Evolutionary conservation across 2,329 filamentous ascomycete genomes (phyloP).

Genomic region (Helotiales sp.): DNA sequence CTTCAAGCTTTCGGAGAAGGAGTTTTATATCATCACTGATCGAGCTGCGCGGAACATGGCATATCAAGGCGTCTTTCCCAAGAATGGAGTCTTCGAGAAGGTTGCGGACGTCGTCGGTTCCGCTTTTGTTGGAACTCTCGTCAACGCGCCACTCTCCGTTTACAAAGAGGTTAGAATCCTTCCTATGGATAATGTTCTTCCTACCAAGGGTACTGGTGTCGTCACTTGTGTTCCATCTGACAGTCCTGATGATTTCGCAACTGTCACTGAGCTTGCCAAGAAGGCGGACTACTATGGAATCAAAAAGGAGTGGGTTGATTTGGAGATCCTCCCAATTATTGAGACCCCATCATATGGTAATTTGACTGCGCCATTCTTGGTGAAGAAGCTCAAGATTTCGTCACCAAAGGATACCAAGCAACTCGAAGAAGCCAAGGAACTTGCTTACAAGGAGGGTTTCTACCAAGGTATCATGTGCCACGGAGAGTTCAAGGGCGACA

Average conservation of each 20-base stretch:
- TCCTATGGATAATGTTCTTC: constrained; percentile 92
- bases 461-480: constrained; percentile 92
- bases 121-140: constrained; percentile 83
- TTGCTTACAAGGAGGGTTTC: constrained; percentile 96
- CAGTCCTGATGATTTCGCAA: constrained; percentile 94
- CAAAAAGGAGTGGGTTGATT: constrained; percentile 92
- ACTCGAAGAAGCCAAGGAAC: constrained; percentile 90
- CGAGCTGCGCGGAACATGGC: constrained; percentile 93
- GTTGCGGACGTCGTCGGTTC: constrained; percentile 77
- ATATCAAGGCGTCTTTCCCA: constrained; percentile 84
- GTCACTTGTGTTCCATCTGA: constrained; percentile 96
- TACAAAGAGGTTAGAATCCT: constrained; percentile 86
- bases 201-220: constrained; percentile 94
- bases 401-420: constrained; percentile 94
- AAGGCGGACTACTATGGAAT: constrained; percentile 97
- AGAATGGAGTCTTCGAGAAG: constrained; percentile 76
- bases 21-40: constrained; percentile 85
- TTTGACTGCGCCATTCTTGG: constrained; percentile 79
- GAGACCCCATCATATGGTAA: constrained; percentile 87
- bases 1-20: constrained; percentile 76
- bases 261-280: constrained; percentile 84
- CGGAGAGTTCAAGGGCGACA: constrained; percentile 85
- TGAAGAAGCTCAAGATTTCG: constrained; percentile 93
- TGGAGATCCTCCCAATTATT: constrained; percentile 88
- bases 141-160: constrained; percentile 86